These are phyloP conservation scores for Toxoplasma gondii DNA, from an alignment of 169 alveolate genomes.

Conservation along the genomic window DNA sequence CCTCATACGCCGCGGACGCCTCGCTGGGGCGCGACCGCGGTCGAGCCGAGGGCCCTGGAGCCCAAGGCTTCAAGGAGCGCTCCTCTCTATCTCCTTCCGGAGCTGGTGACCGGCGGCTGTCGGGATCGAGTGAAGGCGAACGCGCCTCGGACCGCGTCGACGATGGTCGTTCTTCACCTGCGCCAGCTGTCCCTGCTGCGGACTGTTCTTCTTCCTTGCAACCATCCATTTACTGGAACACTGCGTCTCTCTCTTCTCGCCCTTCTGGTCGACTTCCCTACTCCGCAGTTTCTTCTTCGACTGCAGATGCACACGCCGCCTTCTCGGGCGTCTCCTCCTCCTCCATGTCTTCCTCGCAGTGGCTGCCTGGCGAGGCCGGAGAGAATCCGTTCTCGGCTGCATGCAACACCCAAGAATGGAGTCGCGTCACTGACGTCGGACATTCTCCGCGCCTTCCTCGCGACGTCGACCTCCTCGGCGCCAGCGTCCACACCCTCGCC, in stretches of 20 bases:
- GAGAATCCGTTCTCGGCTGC: neutral
- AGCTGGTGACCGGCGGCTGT: neutral
- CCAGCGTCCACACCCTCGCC: neutral
- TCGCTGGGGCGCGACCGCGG: neutral
- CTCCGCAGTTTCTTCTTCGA: too few relatives aligned
- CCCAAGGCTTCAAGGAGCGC: neutral
- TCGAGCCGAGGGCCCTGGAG: neutral
- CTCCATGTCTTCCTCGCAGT: too few relatives aligned
- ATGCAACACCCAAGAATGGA: neutral
- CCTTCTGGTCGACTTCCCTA: too few relatives aligned
- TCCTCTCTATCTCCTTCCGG: neutral
- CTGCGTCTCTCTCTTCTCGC: too few relatives aligned
- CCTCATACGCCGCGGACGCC: neutral
- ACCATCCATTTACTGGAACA: too few relatives aligned
- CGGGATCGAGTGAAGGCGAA: neutral
- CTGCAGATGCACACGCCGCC: too few relatives aligned
- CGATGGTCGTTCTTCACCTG: too few relatives aligned
- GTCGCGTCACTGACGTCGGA: neutral
- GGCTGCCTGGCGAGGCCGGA: too few relatives aligned
- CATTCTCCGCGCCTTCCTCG: neutral
- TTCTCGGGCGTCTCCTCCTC: too few relatives aligned
- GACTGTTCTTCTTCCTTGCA: too few relatives aligned
- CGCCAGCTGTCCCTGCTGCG: too few relatives aligned
- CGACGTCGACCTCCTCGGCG: neutral
- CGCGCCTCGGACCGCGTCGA: too few relatives aligned